phyloP scores from a whole-genome alignment of 805 yeast species.

The Metschnikowia kofuensis region DNA sequence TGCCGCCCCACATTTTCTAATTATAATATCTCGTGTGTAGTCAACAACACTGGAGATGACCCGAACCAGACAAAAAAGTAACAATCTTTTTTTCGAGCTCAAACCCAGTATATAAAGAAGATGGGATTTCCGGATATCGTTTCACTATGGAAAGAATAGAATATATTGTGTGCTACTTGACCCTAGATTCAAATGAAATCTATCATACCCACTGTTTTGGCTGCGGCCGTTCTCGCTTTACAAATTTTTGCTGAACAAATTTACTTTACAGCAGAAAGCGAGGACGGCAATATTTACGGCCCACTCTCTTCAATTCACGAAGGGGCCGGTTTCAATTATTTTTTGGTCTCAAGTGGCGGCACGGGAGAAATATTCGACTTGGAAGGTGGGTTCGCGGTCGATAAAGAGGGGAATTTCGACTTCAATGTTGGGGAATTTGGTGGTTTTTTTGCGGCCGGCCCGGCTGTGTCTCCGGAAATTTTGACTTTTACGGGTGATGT shows the following conservation, averaged over 20 bases:
- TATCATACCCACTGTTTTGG: background rate
- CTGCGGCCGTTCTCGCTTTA: background rate
- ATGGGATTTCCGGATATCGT: too few relatives aligned
- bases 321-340: constrained; percentile 13
- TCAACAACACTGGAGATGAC: too few relatives aligned
- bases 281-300: background rate
- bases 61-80: too few relatives aligned
- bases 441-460: constrained; percentile 10
- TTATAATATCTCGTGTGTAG: too few relatives aligned
- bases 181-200: too few relatives aligned
- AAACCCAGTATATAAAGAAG: too few relatives aligned
- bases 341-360: constrained; percentile 1
- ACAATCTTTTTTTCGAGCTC: too few relatives aligned
- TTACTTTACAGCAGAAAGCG: constrained; percentile 2
- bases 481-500: background rate
- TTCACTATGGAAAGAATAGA: too few relatives aligned
- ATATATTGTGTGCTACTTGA: too few relatives aligned
- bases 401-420: constrained; percentile 1
- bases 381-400: background rate
- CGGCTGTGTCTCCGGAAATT: constrained; percentile 6
- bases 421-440: background rate
- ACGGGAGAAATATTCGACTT: background rate
- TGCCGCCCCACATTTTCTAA: too few relatives aligned
- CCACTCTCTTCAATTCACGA: constrained; percentile 7
- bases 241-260: background rate